Percentiles rank a stretch among this genome's conserved stretches.
These are phyloP conservation scores for Gnomoniopsis sp. DNA, from an alignment of 2,329 filamentous ascomycete genomes.

Conservation along the genomic window DNA sequence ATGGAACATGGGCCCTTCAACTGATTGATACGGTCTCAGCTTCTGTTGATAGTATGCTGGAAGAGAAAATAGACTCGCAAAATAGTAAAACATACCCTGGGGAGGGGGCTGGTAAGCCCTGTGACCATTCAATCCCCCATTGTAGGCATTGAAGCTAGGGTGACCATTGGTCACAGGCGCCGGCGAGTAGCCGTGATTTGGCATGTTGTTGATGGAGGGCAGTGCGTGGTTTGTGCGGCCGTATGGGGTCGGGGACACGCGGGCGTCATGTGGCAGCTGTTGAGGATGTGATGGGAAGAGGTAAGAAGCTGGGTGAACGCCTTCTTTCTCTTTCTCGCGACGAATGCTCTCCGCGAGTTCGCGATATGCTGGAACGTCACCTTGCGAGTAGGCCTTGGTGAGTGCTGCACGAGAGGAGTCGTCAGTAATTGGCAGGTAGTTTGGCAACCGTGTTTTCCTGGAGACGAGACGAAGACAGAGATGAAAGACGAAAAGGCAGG, in stretches of 20 bases:
- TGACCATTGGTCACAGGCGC: constrained; percentile 8
- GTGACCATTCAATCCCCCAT: constrained; percentile 9
- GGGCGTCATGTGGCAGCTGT: neutral
- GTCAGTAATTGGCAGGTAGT: constrained; percentile 4
- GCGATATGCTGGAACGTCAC: constrained; percentile 4
- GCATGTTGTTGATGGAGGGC: constrained; percentile 3
- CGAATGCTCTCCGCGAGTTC: constrained; percentile 12
- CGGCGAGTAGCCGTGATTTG: constrained; percentile 5
- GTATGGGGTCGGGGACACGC: neutral
- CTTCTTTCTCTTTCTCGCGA: constrained; percentile 8
- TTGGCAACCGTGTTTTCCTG: neutral
- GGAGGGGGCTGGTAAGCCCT: constrained; percentile 10
- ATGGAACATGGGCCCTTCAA: constrained; percentile 46
- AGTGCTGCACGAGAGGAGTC: constrained; percentile 13
- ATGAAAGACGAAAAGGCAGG: no score
- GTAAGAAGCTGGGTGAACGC: neutral
- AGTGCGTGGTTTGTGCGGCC: constrained; percentile 6
- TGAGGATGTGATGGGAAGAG: neutral
- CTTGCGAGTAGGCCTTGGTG: constrained; percentile 7
- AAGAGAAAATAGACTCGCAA: neutral
- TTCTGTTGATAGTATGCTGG: neutral
- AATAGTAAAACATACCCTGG: constrained; percentile 9
- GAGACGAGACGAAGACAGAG: neutral
- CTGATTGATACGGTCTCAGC: constrained; percentile 4
- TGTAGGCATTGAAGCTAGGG: neutral